These are phyloP conservation scores for Teratosphaeria gauchensis DNA, from an alignment of 2,329 filamentous ascomycete genomes.

Conservation along the genomic window DNA sequence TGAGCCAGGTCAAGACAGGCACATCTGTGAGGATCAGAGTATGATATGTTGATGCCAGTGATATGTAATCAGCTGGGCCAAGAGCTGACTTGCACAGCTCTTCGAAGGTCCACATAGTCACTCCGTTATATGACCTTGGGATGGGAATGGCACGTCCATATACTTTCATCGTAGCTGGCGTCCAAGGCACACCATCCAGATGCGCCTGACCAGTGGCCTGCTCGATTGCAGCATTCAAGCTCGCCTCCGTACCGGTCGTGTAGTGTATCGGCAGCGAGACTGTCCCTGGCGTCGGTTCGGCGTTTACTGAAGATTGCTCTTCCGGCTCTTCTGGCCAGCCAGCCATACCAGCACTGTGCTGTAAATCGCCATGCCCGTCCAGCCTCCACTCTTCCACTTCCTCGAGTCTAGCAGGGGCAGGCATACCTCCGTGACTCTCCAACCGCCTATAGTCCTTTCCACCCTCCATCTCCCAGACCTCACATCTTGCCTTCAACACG, in stretches of 20 bases:
- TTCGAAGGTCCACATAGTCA: constrained; percentile 57
- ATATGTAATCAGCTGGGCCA: constrained; percentile 75
- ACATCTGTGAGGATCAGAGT: constrained; percentile 65
- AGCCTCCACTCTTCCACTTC: constrained; percentile 12
- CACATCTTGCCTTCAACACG: constrained; percentile 65
- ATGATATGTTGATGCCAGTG: constrained; percentile 68
- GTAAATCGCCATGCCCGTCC: constrained; percentile 17
- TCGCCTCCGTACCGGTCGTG: background rate
- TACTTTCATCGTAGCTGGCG: constrained; percentile 37
- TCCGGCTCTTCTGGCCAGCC: constrained; percentile 7
- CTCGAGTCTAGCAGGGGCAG: constrained; percentile 13
- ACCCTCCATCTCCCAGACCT: constrained; percentile 77
- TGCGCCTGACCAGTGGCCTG: constrained; percentile 10
- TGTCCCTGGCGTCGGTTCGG: background rate
- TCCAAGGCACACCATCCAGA: constrained; percentile 28
- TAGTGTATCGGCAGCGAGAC: constrained; percentile 6
- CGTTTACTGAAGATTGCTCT: background rate
- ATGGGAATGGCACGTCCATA: constrained; percentile 58
- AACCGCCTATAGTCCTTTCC: constrained; percentile 58
- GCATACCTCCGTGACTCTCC: constrained; percentile 32
- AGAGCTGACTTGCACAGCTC: constrained; percentile 56
- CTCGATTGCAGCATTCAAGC: constrained; percentile 9
- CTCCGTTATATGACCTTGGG: constrained; percentile 47
- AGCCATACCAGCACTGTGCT: constrained; percentile 12
- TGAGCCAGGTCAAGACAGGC: constrained; percentile 54